Evolutionary conservation across 108 stramenopile genomes (phyloP).

Genomic region (Ochromonas danica): DNA sequence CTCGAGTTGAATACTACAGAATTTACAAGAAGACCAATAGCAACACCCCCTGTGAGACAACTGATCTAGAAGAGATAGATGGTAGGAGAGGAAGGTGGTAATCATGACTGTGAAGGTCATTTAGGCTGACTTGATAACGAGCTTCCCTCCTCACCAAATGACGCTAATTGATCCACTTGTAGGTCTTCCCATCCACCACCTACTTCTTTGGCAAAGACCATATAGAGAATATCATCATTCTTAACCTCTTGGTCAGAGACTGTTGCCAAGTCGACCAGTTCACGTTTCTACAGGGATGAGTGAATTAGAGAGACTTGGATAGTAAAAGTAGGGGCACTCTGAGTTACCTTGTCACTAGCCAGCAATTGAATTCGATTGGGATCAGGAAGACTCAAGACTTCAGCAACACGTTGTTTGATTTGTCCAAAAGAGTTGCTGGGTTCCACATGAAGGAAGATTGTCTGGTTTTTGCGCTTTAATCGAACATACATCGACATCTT

Average conservation of each 20-base stretch:
- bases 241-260: conserved; percentile 31
- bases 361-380: neutral
- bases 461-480: conserved; percentile 36
- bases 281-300: neutral
- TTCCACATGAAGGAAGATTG: conserved; percentile 38
- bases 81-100: too few species aligned
- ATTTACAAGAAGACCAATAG: too few species aligned
- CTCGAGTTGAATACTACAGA: too few species aligned
- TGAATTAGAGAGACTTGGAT: neutral
- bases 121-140: too few species aligned
- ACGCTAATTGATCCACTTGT: neutral
- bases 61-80: too few species aligned
- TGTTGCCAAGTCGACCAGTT: conserved; percentile 28
- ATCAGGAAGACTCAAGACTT: conserved; percentile 11
- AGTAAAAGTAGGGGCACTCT: neutral
- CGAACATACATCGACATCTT: conserved; percentile 37
- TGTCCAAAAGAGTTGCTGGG: conserved; percentile 4
- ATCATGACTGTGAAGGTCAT: too few species aligned
- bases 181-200: conserved; percentile 33
- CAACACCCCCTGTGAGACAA: too few species aligned
- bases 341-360: conserved; percentile 25
- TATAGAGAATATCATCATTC: conserved; percentile 27
- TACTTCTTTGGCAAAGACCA: conserved; percentile 30
- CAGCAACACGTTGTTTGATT: conserved; percentile 24
- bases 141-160: conserved; percentile 21